Base-by-base conservation (phyloP, 2,329 filamentous ascomycete species). In the Penicillium hordei region DNA sequence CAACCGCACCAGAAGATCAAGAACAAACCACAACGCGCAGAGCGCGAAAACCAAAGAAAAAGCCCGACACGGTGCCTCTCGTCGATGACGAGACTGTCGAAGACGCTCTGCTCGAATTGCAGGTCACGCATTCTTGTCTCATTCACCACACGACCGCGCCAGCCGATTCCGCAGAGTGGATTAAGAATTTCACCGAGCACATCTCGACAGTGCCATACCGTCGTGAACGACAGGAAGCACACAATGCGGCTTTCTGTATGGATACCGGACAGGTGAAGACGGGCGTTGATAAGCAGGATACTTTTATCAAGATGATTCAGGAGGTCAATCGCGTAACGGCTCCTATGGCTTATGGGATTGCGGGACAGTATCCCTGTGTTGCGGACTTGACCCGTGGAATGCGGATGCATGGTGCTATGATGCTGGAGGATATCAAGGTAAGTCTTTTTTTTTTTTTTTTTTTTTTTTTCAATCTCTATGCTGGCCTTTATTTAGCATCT, bases 171-270 rank as follows among this genome's bases (percentile, higher is more conserved):
- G 88, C 89, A 2, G 83, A 88, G 64, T 91, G 89, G 87, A 85
- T 93, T 31, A 78, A 82, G 31, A 79, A 83, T 34, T 91, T 93
- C 66, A 93, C 90, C 0, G 88, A 92, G 67, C 88, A 93, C 70
- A 86, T 93, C 48, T 89, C 88, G 8, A 89, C 87, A 1, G 85
- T 89, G 23, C 90, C 89, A 0, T 93, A 93, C 72, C 84, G 85
- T 15, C 71, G 68, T 7, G 75, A 80, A 54, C 71, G 75, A 33
- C 76, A 78, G 53, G 79, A 82, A 1, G 69, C 77, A 2, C 86
- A 78, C 17, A 73, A 78, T 64, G 72, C 76, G 4, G 74, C 83
- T 0, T 93, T 93, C 71, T 93, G 89, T 74, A 92, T 93, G 88
- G 89, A 91, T 52, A 79, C 80, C 0, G 90, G 90, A 0, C 90